Conservation (phyloP, 176 grass and related monocot species). For the Phragmites australis region DNA sequence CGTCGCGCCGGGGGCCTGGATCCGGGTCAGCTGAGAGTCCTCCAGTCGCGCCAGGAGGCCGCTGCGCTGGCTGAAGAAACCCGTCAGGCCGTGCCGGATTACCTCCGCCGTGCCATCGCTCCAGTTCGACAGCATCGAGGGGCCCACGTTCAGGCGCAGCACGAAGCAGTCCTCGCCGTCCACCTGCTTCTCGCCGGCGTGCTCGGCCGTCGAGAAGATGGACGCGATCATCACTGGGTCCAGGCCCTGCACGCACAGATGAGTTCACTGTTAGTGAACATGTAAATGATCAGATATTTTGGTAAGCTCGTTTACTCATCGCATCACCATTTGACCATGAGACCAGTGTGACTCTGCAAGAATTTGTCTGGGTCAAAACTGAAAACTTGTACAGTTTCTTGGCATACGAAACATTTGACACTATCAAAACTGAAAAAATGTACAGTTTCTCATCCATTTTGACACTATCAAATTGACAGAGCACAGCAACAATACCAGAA, state of each 20-base stretch:
- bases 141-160: constrained; percentile 68
- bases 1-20: constrained; percentile 81
- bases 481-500: not conserved
- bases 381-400: not conserved
- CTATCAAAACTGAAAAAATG: too few species aligned
- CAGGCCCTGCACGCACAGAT: constrained; percentile 53
- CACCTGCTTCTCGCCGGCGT: constrained; percentile 89
- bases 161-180: constrained; percentile 94
- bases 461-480: not conserved
- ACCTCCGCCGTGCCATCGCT: constrained; percentile 91
- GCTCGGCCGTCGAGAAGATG: constrained; percentile 78
- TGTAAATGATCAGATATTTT: not conserved
- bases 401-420: not conserved
- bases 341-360: not conserved
- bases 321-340: not conserved
- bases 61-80: constrained; percentile 96
- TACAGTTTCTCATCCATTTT: not conserved
- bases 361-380: not conserved
- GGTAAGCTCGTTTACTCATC: not conserved
- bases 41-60: constrained; percentile 77
- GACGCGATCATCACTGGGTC: constrained; percentile 82
- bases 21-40: constrained; percentile 88
- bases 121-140: constrained; percentile 73
- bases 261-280: not conserved
- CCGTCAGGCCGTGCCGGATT: constrained; percentile 84